These are phyloP conservation scores for Venturia nashicola DNA, from an alignment of 2,329 filamentous ascomycete species.

Conservation along the genomic window DNA sequence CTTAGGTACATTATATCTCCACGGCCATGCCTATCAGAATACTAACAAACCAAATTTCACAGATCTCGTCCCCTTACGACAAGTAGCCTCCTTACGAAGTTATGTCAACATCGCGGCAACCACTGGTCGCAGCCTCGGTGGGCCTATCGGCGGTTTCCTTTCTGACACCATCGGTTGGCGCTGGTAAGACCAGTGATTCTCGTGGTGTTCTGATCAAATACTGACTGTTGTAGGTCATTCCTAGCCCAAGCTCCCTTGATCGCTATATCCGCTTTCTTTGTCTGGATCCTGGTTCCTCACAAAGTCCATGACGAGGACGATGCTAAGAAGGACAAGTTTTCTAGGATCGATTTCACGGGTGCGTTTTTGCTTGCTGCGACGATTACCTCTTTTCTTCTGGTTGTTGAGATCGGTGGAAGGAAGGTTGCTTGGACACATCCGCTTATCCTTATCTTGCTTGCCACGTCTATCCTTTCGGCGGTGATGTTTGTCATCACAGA, in stretches of 20 bases:
- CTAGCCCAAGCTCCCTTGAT: slow-evolving; percentile 45
- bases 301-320: not conserved
- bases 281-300: slow-evolving; percentile 19
- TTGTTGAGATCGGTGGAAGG: slow-evolving; percentile 38
- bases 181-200: slow-evolving; percentile 31
- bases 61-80: slow-evolving; percentile 36
- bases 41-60: slow-evolving; percentile 16
- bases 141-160: slow-evolving; percentile 46
- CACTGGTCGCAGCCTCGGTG: slow-evolving; percentile 37
- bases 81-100: slow-evolving; percentile 35
- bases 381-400: slow-evolving; percentile 32
- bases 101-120: slow-evolving; percentile 42
- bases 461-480: slow-evolving; percentile 17
- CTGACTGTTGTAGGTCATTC: slow-evolving; percentile 36
- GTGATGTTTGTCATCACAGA: slow-evolving; percentile 24
- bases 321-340: slow-evolving; percentile 22
- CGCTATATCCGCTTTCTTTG: slow-evolving; percentile 36
- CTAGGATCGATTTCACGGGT: slow-evolving; percentile 48
- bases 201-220: not conserved
- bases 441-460: slow-evolving; percentile 22
- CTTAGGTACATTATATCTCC: slow-evolving; percentile 1
- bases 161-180: slow-evolving; percentile 54
- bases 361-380: slow-evolving; percentile 32
- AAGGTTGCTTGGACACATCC: slow-evolving; percentile 26
- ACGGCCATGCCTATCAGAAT: not conserved